Conservation (phyloP, 768 basidiomycete species). For the Gymnopilus dilepis region DNA sequence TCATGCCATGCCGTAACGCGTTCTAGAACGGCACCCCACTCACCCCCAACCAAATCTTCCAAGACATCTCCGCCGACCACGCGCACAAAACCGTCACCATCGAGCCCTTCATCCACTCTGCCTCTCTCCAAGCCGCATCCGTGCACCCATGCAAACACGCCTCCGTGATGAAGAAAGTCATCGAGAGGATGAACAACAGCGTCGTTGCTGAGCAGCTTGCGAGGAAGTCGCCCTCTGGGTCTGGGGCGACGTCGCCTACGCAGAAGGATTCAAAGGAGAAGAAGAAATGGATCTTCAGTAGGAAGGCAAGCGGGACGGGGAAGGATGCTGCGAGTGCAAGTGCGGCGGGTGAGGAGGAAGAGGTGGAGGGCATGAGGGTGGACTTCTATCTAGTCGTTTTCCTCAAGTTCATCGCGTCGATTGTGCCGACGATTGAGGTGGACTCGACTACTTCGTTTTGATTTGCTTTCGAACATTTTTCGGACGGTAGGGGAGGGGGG, state of each 20-base stretch:
- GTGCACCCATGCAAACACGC: slow-evolving; percentile 99
- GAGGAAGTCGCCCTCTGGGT: slow-evolving; percentile 47
- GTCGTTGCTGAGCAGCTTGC: slow-evolving; percentile 84
- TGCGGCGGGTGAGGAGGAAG: slow-evolving; percentile 61
- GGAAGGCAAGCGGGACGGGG: slow-evolving; percentile 66
- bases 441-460: slow-evolving; percentile 85
- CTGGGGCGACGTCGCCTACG: slow-evolving; percentile 29
- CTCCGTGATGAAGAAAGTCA: slow-evolving; percentile 99
- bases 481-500: background rate
- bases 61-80: slow-evolving; percentile 97
- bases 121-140: slow-evolving; percentile 83
- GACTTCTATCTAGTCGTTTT: slow-evolving; percentile 99
- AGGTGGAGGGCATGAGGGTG: slow-evolving; percentile 90
- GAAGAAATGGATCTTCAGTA: slow-evolving; percentile 87
- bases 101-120: slow-evolving; percentile 95
- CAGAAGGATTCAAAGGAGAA: slow-evolving; percentile 41
- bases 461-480: slow-evolving; percentile 11
- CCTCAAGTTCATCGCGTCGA: slow-evolving; percentile 98
- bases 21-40: slow-evolving; percentile 85
- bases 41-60: slow-evolving; percentile 90
- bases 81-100: slow-evolving; percentile 99
- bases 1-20: slow-evolving; percentile 13
- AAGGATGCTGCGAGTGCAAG: slow-evolving; percentile 53
- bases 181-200: slow-evolving; percentile 95
- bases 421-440: slow-evolving; percentile 98